A percentile compares a stretch with the other conserved stretches of the same genome.
Evolutionary conservation across 2,329 filamentous ascomycete genomes (phyloP).

Genomic region (Aureobasidium musti): DNA sequence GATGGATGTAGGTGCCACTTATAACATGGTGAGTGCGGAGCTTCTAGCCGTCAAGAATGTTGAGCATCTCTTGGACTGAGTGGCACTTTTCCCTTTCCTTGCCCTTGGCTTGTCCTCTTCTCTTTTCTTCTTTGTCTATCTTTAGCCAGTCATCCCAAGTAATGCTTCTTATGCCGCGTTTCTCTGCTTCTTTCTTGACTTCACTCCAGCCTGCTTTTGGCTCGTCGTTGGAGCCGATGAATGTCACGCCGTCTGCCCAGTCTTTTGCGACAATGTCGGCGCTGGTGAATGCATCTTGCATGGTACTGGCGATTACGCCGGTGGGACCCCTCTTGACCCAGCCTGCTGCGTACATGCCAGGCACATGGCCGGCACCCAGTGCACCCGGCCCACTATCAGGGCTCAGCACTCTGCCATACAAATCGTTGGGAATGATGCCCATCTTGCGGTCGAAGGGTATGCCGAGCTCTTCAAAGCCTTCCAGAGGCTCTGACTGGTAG

Average conservation of each 20-base stretch:
- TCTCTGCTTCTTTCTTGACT: conserved; percentile 62
- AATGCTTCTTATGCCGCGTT: conserved; percentile 62
- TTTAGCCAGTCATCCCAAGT: conserved; percentile 83
- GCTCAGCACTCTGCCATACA: conserved; percentile 68
- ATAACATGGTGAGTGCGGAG: not conserved
- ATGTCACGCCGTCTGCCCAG: conserved; percentile 57
- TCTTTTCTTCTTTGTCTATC: conserved; percentile 77
- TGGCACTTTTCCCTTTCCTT: conserved; percentile 75
- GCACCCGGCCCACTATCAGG: conserved; percentile 45
- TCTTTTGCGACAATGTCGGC: conserved; percentile 82
- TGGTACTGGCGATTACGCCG: conserved; percentile 92
- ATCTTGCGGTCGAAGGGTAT: conserved; percentile 74
- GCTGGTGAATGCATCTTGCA: conserved; percentile 90
- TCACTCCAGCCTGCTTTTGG: conserved; percentile 71
- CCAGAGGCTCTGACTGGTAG: conserved; percentile 78
- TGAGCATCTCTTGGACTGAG: conserved; percentile 60
- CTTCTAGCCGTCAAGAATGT: conserved; percentile 44
- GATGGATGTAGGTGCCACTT: too few relatives aligned
- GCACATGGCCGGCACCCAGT: conserved; percentile 55
- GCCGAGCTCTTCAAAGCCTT: conserved; percentile 70
- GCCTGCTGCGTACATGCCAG: conserved; percentile 86
- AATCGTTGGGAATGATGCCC: conserved; percentile 82
- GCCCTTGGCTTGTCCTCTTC: conserved; percentile 64
- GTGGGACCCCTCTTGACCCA: conserved; percentile 97
- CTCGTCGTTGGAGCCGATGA: conserved; percentile 48